Evolutionary conservation across 73 alveolate species (phyloP).

Genomic region (Symbiodinium natans): DNA sequence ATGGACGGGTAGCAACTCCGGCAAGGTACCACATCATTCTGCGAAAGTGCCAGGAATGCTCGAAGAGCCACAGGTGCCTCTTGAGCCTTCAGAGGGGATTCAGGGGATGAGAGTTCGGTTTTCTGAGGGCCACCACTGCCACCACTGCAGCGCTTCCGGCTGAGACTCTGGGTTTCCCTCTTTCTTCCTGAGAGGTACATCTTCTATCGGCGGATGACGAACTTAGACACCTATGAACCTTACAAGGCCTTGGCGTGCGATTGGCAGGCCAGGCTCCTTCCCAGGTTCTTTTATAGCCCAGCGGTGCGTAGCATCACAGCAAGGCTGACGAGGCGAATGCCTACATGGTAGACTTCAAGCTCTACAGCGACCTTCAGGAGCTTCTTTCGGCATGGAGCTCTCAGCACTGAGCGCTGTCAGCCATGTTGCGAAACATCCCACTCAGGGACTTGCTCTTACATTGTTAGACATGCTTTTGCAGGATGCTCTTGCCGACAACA

Average conservation of each 20-base stretch:
- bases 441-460: neutral
- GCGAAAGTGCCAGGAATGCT: conserved; percentile 65
- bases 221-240: conserved; percentile 61
- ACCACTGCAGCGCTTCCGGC: neutral
- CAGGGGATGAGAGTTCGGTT: neutral
- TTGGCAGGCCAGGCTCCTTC: conserved; percentile 34
- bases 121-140: neutral
- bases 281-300: neutral
- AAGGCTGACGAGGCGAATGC: conserved; percentile 37
- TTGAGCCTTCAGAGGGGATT: neutral
- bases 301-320: neutral
- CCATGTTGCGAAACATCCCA: too few species aligned
- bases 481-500: conserved; percentile 76
- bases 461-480: neutral
- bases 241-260: conserved; percentile 68
- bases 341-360: conserved; percentile 75
- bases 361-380: conserved; percentile 66
- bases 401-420: too few species aligned
- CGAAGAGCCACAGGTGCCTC: conserved; percentile 52
- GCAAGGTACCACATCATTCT: conserved; percentile 75
- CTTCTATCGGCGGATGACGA: conserved; percentile 48
- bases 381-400: neutral
- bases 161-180: neutral
- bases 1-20: neutral
- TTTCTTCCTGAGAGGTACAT: neutral